phyloP scores from a whole-genome alignment of 352 stramenopile genomes.

The Thalassiosira mediterranea region DNA sequence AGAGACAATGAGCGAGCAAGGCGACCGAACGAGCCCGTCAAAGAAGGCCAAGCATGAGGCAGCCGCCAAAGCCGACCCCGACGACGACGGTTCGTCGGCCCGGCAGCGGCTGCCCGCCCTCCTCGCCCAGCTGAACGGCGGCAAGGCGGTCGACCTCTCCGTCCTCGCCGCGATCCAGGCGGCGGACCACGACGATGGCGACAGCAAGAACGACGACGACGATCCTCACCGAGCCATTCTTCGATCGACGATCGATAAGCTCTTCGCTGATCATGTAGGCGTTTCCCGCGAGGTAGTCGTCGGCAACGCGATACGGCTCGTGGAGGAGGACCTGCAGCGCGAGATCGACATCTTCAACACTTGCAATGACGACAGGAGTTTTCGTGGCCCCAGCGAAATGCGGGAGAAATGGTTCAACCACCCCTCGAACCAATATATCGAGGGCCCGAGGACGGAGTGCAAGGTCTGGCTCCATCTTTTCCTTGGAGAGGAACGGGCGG shows the following conservation, averaged over 20 bases:
- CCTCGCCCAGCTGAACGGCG: constrained; percentile 3
- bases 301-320: background rate
- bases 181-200: background rate
- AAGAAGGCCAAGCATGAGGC: too few species aligned
- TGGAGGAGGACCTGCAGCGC: background rate
- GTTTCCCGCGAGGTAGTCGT: background rate
- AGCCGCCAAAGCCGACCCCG: too few species aligned
- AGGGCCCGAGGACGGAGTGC: background rate
- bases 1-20: too few species aligned
- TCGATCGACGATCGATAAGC: background rate
- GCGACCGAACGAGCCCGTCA: too few species aligned
- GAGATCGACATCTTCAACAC: constrained; percentile 4
- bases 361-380: background rate
- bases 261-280: constrained; percentile 4
- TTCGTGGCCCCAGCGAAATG: background rate
- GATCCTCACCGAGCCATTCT: constrained; percentile 5
- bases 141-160: constrained; percentile 3
- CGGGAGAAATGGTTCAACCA: background rate
- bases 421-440: background rate
- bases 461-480: background rate
- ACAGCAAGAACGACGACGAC: too few species aligned
- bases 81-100: too few species aligned
- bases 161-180: constrained; percentile 1
- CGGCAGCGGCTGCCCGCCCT: too few species aligned
- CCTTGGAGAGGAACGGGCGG: background rate